These are phyloP conservation scores for Leccinum pachyderme DNA, from an alignment of 1,284 basidiomycete species.

Conservation along the genomic window DNA sequence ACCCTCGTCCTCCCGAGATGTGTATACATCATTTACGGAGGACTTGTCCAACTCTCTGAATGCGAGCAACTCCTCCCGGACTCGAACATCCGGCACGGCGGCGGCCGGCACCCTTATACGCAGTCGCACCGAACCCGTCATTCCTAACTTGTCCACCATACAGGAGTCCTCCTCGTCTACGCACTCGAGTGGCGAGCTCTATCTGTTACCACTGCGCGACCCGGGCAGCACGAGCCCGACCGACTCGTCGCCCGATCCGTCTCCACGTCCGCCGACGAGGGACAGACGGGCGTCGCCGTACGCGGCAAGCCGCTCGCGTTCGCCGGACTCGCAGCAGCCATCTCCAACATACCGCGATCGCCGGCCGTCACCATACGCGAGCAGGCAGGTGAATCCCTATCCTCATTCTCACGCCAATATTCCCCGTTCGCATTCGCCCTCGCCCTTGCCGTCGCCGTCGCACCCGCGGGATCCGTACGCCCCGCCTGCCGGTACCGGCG, in stretches of 20 bases:
- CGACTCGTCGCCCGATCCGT: conserved; percentile 26
- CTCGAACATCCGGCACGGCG: conserved; percentile 7
- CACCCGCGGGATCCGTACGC: conserved; percentile 15
- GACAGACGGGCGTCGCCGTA: conserved; percentile 27
- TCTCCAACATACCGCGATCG: conserved; percentile 27
- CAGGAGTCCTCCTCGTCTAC: conserved; percentile 33
- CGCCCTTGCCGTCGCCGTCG: conserved; percentile 20
- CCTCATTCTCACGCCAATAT: not conserved
- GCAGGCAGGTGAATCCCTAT: conserved; percentile 1
- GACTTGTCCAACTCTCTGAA: conserved; percentile 56
- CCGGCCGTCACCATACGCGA: conserved; percentile 24
- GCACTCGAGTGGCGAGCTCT: conserved; percentile 27
- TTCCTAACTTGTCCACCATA: conserved; percentile 32
- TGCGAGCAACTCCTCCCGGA: conserved; percentile 29
- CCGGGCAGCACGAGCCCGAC: conserved; percentile 7
- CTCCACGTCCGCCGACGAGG: conserved; percentile 13
- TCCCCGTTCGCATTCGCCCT: conserved; percentile 13
- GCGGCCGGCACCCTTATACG: conserved; percentile 20
- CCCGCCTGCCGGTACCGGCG: not conserved
- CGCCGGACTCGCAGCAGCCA: conserved; percentile 17
- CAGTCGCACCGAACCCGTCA: conserved; percentile 36
- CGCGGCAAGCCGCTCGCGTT: conserved; percentile 5
- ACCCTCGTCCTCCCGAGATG: conserved; percentile 23
- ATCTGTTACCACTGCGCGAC: conserved; percentile 23
- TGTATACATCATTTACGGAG: conserved; percentile 45